Conservation (phyloP, 208 protist genomes). For the Endotrypanum monterogeii region DNA sequence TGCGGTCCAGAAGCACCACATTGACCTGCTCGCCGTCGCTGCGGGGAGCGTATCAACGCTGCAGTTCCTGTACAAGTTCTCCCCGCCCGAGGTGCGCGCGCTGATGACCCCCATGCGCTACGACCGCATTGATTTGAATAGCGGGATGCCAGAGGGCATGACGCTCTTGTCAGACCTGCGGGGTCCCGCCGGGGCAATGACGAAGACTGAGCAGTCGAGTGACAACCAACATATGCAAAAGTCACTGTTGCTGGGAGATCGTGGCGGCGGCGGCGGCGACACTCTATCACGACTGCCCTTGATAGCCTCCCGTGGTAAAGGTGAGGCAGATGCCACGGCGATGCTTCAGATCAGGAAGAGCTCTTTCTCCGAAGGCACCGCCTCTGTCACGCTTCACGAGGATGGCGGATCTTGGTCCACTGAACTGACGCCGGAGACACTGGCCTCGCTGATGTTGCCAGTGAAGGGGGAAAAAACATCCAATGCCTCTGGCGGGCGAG, state of each 20-base stretch:
- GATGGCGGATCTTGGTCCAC: neutral
- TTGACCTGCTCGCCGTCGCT: constrained; percentile 71
- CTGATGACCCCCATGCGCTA: constrained; percentile 63
- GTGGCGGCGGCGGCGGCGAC: neutral
- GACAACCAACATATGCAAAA: no score
- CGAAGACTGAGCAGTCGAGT: neutral
- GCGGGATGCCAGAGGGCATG: constrained; percentile 64
- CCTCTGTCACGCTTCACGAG: neutral
- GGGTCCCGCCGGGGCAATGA: constrained; percentile 2
- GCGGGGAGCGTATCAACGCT: constrained; percentile 60
- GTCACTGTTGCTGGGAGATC: neutral
- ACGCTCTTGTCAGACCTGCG: neutral
- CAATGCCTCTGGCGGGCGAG: neutral
- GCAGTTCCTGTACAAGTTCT: constrained; percentile 31
- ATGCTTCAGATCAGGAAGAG: neutral
- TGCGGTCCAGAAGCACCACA: constrained; percentile 51
- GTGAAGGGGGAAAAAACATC: neutral
- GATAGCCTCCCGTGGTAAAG: neutral
- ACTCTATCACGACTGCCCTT: neutral
- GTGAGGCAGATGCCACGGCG: neutral
- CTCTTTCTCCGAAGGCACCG: neutral
- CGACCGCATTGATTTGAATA: constrained; percentile 73
- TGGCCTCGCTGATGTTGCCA: neutral
- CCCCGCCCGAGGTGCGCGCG: constrained; percentile 7
- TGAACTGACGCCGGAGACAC: neutral